Evolutionary conservation across 352 stramenopile species (phyloP).

Genomic region (Sclerospora graminicola): DNA sequence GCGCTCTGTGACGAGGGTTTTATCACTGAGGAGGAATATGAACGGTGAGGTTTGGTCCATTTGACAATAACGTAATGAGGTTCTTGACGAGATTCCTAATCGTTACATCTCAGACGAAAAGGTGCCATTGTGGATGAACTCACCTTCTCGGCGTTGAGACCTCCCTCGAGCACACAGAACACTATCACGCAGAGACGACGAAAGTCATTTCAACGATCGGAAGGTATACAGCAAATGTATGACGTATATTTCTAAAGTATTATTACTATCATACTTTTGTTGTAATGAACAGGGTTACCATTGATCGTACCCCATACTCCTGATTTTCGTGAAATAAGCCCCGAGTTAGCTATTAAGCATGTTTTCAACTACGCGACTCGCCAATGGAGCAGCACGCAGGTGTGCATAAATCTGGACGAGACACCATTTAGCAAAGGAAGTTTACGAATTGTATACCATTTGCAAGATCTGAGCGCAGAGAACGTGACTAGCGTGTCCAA

Average conservation of each 20-base stretch:
- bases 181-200: slow-evolving; percentile 23
- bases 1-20: slow-evolving; percentile 74
- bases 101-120: slow-evolving; percentile 38
- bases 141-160: slow-evolving; percentile 31
- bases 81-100: not conserved
- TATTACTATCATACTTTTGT: not conserved
- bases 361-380: slow-evolving; percentile 71
- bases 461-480: slow-evolving; percentile 45
- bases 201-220: slow-evolving; percentile 20
- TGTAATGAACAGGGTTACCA: slow-evolving; percentile 29
- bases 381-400: slow-evolving; percentile 57
- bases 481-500: slow-evolving; percentile 12
- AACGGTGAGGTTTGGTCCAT: slow-evolving; percentile 26
- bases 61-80: not conserved
- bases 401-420: slow-evolving; percentile 69
- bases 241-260: not conserved
- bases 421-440: slow-evolving; percentile 76
- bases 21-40: slow-evolving; percentile 67
- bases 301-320: slow-evolving; percentile 68
- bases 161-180: slow-evolving; percentile 18
- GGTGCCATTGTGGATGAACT: slow-evolving; percentile 66
- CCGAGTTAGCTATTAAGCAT: slow-evolving; percentile 62
- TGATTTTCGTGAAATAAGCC: slow-evolving; percentile 45
- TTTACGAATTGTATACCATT: slow-evolving; percentile 71
- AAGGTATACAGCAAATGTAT: slow-evolving; percentile 15